A percentile compares a stretch with the other conserved stretches of the same genome.
Conservation (phyloP, 495 filamentous ascomycete species). For the Neurospora sp. region DNA sequence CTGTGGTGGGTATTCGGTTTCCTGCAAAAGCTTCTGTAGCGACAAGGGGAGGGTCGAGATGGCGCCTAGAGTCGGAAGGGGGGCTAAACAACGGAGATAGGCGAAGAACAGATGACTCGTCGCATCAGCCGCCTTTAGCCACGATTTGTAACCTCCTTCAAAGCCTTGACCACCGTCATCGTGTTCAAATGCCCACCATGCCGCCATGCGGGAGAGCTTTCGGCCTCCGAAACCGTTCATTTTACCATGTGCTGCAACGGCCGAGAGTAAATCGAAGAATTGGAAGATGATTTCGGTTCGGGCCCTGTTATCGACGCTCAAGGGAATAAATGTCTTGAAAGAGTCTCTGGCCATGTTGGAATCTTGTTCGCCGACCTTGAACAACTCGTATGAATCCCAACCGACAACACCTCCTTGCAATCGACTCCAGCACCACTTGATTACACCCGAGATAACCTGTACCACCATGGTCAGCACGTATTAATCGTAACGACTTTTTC, state of each 20-base stretch:
- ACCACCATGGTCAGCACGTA: constrained; percentile 10
- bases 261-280: constrained; percentile 90
- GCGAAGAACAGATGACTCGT: constrained; percentile 96
- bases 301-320: constrained; percentile 83
- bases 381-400: constrained; percentile 95
- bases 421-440: constrained; percentile 99
- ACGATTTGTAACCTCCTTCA: constrained; percentile 84
- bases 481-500: neutral
- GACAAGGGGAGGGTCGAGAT: constrained; percentile 84
- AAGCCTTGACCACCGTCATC: constrained; percentile 81
- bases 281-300: constrained; percentile 85
- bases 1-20: constrained; percentile 90
- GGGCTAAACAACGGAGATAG: constrained; percentile 81
- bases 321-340: constrained; percentile 91
- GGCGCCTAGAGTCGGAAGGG: constrained; percentile 60
- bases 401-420: constrained; percentile 85
- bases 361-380: constrained; percentile 90
- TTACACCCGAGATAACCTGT: constrained; percentile 82
- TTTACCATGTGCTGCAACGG: constrained; percentile 72
- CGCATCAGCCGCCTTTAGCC: constrained; percentile 80
- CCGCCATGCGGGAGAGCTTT: constrained; percentile 88
- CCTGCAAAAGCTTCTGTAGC: constrained; percentile 77
- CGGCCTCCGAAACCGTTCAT: constrained; percentile 87
- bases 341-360: constrained; percentile 86
- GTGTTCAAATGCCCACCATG: constrained; percentile 98